Base-by-base conservation (phyloP, 176 grass and related monocot species). In the Avena eriantha region DNA sequence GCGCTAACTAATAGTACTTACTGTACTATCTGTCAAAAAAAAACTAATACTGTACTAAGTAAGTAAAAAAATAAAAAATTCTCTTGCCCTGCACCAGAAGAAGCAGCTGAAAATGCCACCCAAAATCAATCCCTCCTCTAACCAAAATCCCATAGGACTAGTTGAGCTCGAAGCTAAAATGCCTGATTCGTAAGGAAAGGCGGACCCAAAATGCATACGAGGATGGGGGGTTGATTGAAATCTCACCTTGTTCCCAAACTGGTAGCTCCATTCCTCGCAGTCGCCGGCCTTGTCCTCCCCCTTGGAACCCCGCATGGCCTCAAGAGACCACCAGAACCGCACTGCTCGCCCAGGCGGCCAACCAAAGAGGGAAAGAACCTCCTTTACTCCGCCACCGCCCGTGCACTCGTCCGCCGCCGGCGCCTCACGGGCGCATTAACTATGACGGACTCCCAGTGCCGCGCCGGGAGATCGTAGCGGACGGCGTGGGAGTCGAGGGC, bases 221-320 rank as follows among this genome's bases (percentile, higher is more conserved):
- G 39, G 39, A 41, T 41, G 39, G 16, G 4, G 69, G 6, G 6
- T 4, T 3, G 48, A 15, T 24, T 5, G 48, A 21, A 82, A 79
- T 53, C 79, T 0, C 29, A 92, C 83, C 87, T 89, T 92, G 22
- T 75, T 92, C 11, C 47, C 60, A 10, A 76, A 86, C 10, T 88
- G 89, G 82, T 82, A 91, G 86, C 92, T 88, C 80, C 89, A 91
- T 29, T 78, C 82, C 13, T 95, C 90, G 34, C 79, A 76, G 12
- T 3, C 89, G 68, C 24, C 69, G 45, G 77, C 17, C 79, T 67
- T 88, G 12, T 85, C 69, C 24, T 82, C 83, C 74, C 71, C 88
- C 35, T 86, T 89, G 81, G 79, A 71, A 11, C 86, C 87, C 73
- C 90, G 82, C 90, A 91, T 91, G 51, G 61, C 85, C 29, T 22